Conservation (phyloP, 176 grass and related monocot genomes). For the Lolium rigidum region DNA sequence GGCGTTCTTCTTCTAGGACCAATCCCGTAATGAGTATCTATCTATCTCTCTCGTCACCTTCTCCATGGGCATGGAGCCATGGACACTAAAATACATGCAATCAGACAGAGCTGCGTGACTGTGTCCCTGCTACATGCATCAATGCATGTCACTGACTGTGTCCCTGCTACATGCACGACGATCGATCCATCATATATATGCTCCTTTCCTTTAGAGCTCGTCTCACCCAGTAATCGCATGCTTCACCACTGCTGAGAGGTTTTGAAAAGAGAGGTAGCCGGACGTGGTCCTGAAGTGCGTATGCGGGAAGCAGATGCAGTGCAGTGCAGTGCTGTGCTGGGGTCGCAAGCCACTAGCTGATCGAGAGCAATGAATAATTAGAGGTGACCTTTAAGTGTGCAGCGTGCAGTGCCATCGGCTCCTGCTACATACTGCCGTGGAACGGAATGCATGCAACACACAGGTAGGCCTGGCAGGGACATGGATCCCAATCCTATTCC, state of each 20-base stretch:
- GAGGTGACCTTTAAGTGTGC: neutral
- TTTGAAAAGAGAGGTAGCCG: constrained; percentile 20
- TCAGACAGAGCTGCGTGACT: neutral
- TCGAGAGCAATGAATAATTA: constrained; percentile 9
- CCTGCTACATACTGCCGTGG: neutral
- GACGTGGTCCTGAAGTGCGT: constrained; percentile 41
- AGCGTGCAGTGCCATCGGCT: neutral
- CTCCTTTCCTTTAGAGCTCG: constrained; percentile 24
- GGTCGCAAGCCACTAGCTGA: constrained; percentile 32
- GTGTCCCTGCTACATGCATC: constrained; percentile 27
- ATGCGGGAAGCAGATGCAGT: no score
- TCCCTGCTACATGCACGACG: constrained; percentile 37
- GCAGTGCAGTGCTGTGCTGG: neutral
- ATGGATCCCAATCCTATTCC: neutral
- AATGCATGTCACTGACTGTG: neutral
- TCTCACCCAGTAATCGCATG: neutral
- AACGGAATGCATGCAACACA: neutral
- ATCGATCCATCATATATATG: neutral
- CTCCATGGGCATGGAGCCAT: constrained; percentile 13
- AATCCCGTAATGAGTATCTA: constrained; percentile 20
- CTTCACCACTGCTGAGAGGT: constrained; percentile 29
- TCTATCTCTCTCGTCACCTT: neutral
- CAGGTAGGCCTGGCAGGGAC: neutral
- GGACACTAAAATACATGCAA: constrained; percentile 29
- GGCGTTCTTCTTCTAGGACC: constrained; percentile 23